Evolutionary conservation across 129 eudicot species (phyloP), one percentile per base, ranked within the genome.

Genomic region (Flaveria bidentis): DNA sequence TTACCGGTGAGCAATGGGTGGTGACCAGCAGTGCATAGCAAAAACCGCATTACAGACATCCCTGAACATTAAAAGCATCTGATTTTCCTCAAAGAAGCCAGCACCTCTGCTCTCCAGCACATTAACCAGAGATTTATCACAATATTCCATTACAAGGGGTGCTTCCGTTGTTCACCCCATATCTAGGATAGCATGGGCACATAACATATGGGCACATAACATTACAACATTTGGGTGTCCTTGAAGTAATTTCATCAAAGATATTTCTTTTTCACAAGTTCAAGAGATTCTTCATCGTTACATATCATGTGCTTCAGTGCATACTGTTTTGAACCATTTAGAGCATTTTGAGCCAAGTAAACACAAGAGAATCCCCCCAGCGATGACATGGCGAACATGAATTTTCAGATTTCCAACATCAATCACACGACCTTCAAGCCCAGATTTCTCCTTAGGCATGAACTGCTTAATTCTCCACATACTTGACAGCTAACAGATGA

Each of bases 1-100:
- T 84, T 86, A 94, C 99, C 99, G 78, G 81, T 94, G 99, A 76
- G 99, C 99, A 87, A 95, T 86, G 41, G 98, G 97, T 20, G 98
- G 98, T 36, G 90, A 85, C 79, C 88, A 93, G 83, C 97, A 88
- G 46, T 91, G 99, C 97, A 95, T 95, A 64, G 99, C 99, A 91
- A 91, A 95, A 75, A 95, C 97, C 67, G 97, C 99, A 84, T 90
- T 95, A 77, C 97, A 95, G 11, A 91, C 71, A 82, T 95, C 99
- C 81, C 97, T 91, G 46, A 95, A 95, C 16, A 91, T 89, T 51
- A 83, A 22, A 12, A 95, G 82, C 53, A 88, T 80, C 77, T 95
- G 97, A 71, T 83, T 89, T 85, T 95, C 99, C 82, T 95, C 99
- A 83, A 89, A 91, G 82, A 82, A 95, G 16, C 96, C 97, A 69